Conservation (phyloP, 2,329 filamentous ascomycete genomes). For the Calonectria montana region DNA sequence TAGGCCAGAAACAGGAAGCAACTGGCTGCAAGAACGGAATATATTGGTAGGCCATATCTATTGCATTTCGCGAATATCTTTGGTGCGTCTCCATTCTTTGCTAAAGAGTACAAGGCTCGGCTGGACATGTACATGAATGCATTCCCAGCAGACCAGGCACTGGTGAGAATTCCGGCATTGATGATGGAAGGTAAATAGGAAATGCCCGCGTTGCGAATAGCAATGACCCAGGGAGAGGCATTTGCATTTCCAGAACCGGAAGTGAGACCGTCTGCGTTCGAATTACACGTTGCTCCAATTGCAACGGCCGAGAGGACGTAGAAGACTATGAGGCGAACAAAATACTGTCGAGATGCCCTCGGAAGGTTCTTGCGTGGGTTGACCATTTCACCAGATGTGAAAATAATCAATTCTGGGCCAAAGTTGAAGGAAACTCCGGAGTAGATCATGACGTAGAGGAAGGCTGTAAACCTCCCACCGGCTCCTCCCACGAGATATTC, state of each 20-base stretch:
- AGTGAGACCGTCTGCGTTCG: not conserved
- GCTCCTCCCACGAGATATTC: slow-evolving; percentile 68
- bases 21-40: not conserved
- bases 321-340: slow-evolving; percentile 77
- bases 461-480: slow-evolving; percentile 76
- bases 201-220: slow-evolving; percentile 57
- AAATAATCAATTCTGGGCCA: slow-evolving; percentile 69
- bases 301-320: slow-evolving; percentile 76
- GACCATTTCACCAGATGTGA: slow-evolving; percentile 73
- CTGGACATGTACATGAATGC: slow-evolving; percentile 58
- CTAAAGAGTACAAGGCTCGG: slow-evolving; percentile 58
- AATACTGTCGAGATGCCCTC: slow-evolving; percentile 76
- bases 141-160: slow-evolving; percentile 66
- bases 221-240: slow-evolving; percentile 64
- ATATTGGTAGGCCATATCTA: slow-evolving; percentile 32
- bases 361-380: slow-evolving; percentile 74
- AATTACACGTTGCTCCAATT: slow-evolving; percentile 62
- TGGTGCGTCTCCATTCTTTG: slow-evolving; percentile 51
- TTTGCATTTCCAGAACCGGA: not conserved
- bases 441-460: slow-evolving; percentile 70
- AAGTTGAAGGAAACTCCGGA: slow-evolving; percentile 69
- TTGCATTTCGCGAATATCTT: slow-evolving; percentile 45
- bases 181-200: slow-evolving; percentile 56
- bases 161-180: slow-evolving; percentile 65
- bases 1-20: slow-evolving; percentile 70